These are phyloP conservation scores for Capsicum baccatum DNA, from an alignment of 257 asterid genomes.

Conservation along the genomic window DNA sequence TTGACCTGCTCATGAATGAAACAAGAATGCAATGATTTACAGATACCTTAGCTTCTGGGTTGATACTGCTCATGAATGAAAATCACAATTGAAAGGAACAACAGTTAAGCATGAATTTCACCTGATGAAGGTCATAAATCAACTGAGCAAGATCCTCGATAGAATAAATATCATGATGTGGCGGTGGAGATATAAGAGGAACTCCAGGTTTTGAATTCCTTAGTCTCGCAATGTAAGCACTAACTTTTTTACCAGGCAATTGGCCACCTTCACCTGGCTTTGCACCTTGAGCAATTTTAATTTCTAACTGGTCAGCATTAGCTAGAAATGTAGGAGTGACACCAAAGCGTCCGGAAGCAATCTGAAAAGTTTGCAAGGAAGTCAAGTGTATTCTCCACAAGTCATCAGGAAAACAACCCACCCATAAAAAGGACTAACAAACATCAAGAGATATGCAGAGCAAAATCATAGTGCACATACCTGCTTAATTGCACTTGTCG, in stretches of 20 bases:
- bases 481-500: constrained; percentile 99
- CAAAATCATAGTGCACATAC: constrained; percentile 40
- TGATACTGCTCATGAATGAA: constrained; percentile 57
- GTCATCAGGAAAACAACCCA: neutral
- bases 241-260: constrained; percentile 98
- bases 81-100: neutral
- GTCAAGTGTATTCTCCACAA: neutral
- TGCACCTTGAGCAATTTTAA: constrained; percentile 98
- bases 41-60: constrained; percentile 90
- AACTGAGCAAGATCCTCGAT: constrained; percentile 99
- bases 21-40: constrained; percentile 31
- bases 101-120: constrained; percentile 34
- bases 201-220: constrained; percentile 99
- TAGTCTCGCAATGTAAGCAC: constrained; percentile 95
- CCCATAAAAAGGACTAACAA: neutral
- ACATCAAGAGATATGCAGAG: neutral
- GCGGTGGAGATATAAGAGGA: constrained; percentile 99
- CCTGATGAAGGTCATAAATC: constrained; percentile 99
- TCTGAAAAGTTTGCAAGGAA: constrained; percentile 49
- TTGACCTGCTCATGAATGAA: constrained; percentile 67
- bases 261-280: constrained; percentile 99
- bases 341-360: constrained; percentile 99
- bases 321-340: constrained; percentile 98
- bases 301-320: constrained; percentile 94
- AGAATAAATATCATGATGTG: constrained; percentile 98